A percentile compares a stretch with the other conserved stretches of the same genome.
Evolutionary conservation across 805 yeast genomes (phyloP).

Genomic region (Teunomyces aglyptinius): DNA sequence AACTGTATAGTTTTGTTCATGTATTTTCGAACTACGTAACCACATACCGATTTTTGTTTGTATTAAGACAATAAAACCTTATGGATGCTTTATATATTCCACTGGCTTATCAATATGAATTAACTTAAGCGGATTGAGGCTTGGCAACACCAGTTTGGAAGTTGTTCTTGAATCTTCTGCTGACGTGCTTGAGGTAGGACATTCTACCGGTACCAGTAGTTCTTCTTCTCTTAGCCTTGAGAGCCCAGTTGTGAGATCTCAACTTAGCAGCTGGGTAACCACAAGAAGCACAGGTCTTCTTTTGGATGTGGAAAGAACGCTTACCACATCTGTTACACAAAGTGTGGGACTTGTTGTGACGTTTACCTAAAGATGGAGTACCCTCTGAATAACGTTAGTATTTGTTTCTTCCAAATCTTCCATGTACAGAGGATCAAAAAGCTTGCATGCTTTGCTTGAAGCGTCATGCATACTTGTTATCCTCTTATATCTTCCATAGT

Average conservation of each 20-base stretch:
- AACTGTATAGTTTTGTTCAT: conserved; percentile 2
- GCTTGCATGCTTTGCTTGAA: neutral
- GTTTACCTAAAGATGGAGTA: conserved; percentile 99
- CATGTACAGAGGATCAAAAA: neutral
- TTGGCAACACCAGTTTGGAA: conserved; percentile 87
- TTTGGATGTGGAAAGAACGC: conserved; percentile 98
- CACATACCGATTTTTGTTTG: conserved; percentile 3
- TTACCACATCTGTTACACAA: conserved; percentile 98
- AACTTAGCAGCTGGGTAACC: conserved; percentile 99
- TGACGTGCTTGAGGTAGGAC: conserved; percentile 94
- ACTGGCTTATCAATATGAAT: conserved; percentile 4
- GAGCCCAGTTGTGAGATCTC: conserved; percentile 99
- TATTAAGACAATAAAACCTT: conserved; percentile 5
- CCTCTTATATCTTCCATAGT: neutral
- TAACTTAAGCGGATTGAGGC: conserved; percentile 61
- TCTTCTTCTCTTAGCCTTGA: conserved; percentile 98
- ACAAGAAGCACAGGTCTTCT: conserved; percentile 98
- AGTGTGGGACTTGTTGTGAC: conserved; percentile 99
- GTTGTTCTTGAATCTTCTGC: conserved; percentile 98
- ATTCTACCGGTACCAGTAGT: conserved; percentile 99
- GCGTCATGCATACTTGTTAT: conserved; percentile 2
- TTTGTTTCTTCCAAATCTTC: neutral
- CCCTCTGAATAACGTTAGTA: conserved; percentile 62
- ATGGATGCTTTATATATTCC: conserved; percentile 6
- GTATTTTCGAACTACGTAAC: conserved; percentile 4